Evolutionary conservation across 208 protist genomes (phyloP).

Genomic region (Acanthamoeba royreba): DNA sequence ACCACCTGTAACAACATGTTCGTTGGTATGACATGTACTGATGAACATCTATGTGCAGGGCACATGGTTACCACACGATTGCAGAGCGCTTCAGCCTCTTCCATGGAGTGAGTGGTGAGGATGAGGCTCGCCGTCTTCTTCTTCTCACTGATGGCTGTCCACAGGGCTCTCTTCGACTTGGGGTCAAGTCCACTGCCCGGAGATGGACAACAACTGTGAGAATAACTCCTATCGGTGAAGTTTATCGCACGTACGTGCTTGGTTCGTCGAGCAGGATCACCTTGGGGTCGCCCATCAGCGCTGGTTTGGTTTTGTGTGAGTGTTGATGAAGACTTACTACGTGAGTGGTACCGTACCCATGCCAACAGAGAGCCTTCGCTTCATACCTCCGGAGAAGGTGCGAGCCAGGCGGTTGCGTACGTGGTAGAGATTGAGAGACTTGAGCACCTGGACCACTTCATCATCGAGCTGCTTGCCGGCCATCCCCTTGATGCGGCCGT

Average conservation of each 20-base stretch:
- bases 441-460: not conserved
- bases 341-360: not conserved
- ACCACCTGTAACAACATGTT: not conserved
- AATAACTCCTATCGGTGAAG: not conserved
- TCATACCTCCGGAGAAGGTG: conserved; percentile 58
- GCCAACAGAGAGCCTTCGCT: conserved; percentile 49
- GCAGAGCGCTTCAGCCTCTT: conserved; percentile 53
- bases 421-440: not conserved
- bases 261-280: conserved; percentile 45
- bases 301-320: not conserved
- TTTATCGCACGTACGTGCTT: not conserved
- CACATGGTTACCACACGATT: not conserved
- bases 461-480: not conserved
- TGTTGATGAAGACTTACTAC: not conserved
- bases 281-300: conserved; percentile 49
- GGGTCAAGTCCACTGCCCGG: conserved; percentile 51
- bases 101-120: conserved; percentile 33
- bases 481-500: conserved; percentile 11
- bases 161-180: conserved; percentile 47
- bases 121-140: not conserved
- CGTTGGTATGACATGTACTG: too few species aligned
- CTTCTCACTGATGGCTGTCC: conserved; percentile 41
- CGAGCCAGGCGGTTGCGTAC: not conserved
- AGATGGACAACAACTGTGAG: not conserved
- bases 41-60: too few species aligned